Conservation (phyloP, 1,139 yeast genomes). For the Casaregolazyma lundiana region DNA sequence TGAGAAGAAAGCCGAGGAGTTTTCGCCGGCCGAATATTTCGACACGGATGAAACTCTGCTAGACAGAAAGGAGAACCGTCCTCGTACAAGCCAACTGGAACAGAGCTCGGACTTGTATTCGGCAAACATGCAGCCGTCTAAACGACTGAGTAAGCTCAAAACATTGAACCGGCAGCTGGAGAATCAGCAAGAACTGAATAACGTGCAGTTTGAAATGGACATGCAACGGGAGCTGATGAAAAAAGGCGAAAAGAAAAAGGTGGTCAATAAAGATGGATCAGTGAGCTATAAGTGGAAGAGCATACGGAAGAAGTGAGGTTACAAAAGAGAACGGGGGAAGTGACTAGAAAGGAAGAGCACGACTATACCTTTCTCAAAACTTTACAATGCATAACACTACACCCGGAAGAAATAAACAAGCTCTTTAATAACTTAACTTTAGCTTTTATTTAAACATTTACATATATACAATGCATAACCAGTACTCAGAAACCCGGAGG, state of each 20-base stretch:
- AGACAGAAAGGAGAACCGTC: constrained; percentile 65
- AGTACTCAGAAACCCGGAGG: constrained; percentile 60
- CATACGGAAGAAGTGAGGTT: constrained; percentile 64
- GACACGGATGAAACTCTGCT: constrained; percentile 64
- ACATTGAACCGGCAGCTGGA: constrained; percentile 44
- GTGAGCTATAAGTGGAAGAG: constrained; percentile 81
- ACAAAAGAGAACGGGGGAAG: no score
- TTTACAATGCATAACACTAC: no score
- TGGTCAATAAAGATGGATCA: constrained; percentile 59
- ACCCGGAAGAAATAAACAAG: no score
- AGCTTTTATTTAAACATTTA: background rate
- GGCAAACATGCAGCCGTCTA: constrained; percentile 26
- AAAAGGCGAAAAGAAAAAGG: constrained; percentile 79
- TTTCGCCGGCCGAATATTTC: constrained; percentile 62
- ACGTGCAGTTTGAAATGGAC: constrained; percentile 70
- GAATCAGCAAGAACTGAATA: constrained; percentile 59
- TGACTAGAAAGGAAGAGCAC: no score
- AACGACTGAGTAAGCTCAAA: constrained; percentile 57
- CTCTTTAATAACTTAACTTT: no score
- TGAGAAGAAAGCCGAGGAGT: constrained; percentile 49
- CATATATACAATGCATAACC: constrained; percentile 9
- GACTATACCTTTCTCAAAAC: no score
- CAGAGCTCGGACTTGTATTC: constrained; percentile 19
- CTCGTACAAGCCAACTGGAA: constrained; percentile 58
- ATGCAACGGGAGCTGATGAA: constrained; percentile 83